phyloP scores from a whole-genome alignment of 352 stramenopile genomes.

The Pythium oligandrum region DNA sequence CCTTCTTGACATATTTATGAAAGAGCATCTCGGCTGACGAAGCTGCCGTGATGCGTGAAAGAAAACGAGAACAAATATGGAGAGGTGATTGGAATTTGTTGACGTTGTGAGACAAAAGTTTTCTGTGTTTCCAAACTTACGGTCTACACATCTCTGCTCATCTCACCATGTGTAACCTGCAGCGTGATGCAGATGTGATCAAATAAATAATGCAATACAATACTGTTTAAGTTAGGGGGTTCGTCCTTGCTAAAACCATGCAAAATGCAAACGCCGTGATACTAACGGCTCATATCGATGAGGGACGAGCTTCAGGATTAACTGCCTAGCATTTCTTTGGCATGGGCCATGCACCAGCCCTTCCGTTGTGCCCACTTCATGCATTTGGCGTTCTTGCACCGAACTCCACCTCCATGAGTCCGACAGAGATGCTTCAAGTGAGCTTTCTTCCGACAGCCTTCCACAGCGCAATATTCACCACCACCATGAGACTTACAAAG shows the following conservation, averaged over 20 bases:
- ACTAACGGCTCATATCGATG: no score
- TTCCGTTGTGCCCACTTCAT: conserved; percentile 85
- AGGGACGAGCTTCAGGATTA: conserved; percentile 7
- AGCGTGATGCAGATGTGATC: no score
- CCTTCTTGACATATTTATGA: conserved; percentile 72
- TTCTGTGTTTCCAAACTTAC: not conserved
- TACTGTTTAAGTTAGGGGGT: conserved; percentile 8
- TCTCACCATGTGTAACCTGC: no score
- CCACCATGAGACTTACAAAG: conserved; percentile 84
- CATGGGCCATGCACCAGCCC: conserved; percentile 87
- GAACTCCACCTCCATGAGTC: conserved; percentile 81
- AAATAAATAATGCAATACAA: conserved; percentile 11
- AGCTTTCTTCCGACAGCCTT: conserved; percentile 83
- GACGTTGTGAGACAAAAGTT: no score
- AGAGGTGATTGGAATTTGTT: no score
- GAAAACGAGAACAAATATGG: no score
- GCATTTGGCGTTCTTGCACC: conserved; percentile 76
- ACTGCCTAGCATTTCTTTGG: conserved; percentile 63
- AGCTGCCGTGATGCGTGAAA: no score
- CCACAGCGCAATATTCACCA: conserved; percentile 75
- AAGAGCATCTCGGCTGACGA: not conserved
- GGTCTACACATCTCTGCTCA: no score
- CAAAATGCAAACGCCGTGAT: not conserved
- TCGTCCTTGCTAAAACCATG: not conserved
- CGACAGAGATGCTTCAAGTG: conserved; percentile 82